A percentile compares a stretch with the other conserved stretches of the same genome.
These are phyloP conservation scores for Grosmannia huntii DNA, from an alignment of 2,329 filamentous ascomycete species.

Conservation along the genomic window DNA sequence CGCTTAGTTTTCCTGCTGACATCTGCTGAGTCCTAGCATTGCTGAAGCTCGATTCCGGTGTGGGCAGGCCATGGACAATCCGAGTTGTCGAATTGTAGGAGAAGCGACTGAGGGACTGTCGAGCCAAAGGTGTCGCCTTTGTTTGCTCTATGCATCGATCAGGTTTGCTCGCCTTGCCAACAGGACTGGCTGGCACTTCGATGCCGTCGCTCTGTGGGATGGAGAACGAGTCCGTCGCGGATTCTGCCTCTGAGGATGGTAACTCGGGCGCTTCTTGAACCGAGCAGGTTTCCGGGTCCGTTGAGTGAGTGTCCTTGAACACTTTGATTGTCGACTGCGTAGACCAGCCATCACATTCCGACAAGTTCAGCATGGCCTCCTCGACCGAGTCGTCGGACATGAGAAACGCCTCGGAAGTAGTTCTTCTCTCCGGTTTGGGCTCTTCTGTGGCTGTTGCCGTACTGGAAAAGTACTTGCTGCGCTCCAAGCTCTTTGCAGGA, in stretches of 20 bases:
- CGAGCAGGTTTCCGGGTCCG: neutral
- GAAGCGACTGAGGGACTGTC: slow-evolving; percentile 12
- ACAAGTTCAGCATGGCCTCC: slow-evolving; percentile 36
- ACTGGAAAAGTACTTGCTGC: slow-evolving; percentile 41
- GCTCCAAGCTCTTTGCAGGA: slow-evolving; percentile 19
- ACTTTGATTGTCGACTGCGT: slow-evolving; percentile 20
- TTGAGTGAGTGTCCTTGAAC: slow-evolving; percentile 26
- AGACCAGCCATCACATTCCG: slow-evolving; percentile 37
- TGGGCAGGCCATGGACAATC: slow-evolving; percentile 28
- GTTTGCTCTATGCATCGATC: too few relatives aligned
- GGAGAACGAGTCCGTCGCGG: neutral
- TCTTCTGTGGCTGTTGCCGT: slow-evolving; percentile 8
- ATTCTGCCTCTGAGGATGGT: neutral
- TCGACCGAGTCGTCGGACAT: slow-evolving; percentile 47
- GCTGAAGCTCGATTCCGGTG: slow-evolving; percentile 20
- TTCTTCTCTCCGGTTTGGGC: neutral
- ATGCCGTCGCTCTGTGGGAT: slow-evolving; percentile 7
- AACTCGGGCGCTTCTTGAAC: neutral
- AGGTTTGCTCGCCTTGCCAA: neutral
- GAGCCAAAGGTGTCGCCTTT: slow-evolving; percentile 2
- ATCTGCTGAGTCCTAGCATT: neutral
- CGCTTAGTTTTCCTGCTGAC: neutral
- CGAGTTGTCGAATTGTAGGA: slow-evolving; percentile 11
- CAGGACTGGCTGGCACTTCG: slow-evolving; percentile 10
- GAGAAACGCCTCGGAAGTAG: slow-evolving; percentile 27